Conservation (phyloP, 164 flowering plant genomes). For the Protea cynaroides region DNA sequence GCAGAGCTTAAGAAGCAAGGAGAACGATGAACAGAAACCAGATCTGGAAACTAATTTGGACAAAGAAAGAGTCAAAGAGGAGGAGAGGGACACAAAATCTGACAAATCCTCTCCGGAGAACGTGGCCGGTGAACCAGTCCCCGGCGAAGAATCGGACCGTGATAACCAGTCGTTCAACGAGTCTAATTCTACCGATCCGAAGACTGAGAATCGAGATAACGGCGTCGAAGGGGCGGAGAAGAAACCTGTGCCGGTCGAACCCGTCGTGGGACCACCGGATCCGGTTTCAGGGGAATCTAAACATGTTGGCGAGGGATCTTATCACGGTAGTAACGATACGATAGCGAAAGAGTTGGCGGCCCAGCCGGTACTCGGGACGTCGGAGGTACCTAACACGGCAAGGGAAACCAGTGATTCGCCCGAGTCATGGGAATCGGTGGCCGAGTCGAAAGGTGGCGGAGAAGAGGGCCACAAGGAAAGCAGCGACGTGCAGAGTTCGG, state of each 20-base stretch:
- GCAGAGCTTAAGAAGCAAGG: constrained; percentile 18
- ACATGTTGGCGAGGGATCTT: constrained; percentile 34
- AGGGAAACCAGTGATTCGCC: constrained; percentile 26
- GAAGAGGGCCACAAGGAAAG: constrained; percentile 34
- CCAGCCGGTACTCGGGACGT: constrained; percentile 1
- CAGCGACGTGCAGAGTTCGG: constrained; percentile 81
- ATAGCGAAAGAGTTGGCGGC: constrained; percentile 19
- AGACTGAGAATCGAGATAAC: constrained; percentile 11
- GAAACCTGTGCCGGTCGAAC: constrained; percentile 18
- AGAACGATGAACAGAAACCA: constrained; percentile 21
- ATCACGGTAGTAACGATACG: constrained; percentile 52
- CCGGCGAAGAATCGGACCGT: constrained; percentile 42
- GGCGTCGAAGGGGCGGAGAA: constrained; percentile 11
- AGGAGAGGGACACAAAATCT: constrained; percentile 6
- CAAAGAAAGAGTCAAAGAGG: constrained; percentile 13
- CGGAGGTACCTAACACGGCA: constrained; percentile 5
- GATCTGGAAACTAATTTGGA: constrained; percentile 42
- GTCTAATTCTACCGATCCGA: constrained; percentile 58
- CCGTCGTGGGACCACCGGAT: constrained; percentile 14
- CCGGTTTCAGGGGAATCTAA: constrained; percentile 20
- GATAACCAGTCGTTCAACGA: constrained; percentile 68
- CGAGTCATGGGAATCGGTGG: constrained; percentile 47
- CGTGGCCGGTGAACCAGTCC: constrained; percentile 9
- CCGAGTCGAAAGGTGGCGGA: constrained; percentile 33
- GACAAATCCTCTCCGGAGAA: constrained; percentile 11